Base-by-base conservation (phyloP, 2,329 filamentous ascomycete species). In the Cercospora nicotianae region DNA sequence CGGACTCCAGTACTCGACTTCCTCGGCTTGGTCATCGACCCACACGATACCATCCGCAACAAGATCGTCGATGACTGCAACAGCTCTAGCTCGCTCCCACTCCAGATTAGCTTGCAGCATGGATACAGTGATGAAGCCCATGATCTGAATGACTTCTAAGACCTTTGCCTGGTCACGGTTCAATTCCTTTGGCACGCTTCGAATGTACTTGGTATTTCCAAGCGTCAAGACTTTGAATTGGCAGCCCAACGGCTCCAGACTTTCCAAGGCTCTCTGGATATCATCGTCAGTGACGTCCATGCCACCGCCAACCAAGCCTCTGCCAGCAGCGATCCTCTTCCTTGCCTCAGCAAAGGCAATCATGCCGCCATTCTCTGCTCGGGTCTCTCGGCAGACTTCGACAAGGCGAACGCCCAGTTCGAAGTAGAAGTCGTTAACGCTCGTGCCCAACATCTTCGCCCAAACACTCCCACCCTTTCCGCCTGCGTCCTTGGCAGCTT, bases 361-460 rank as follows among this genome's bases (percentile, higher is more conserved):
- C 75, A 99, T 83, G 0, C 95, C 95, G 6, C 95, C 95, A 78
- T 99, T 99, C 81, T 97, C 94, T 3, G 87, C 88, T 63, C 95
- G 85, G 55, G 93, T 97, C 63, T 90, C 88, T 5, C 93, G 86
- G 78, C 95, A 99, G 7, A 97, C 89, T 80, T 98, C 94, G 5
- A 99, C 95, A 0, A 98, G 91, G 60, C 92, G 87, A n/a, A 98
- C 94, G 1, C 93, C 95, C 57, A 99, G 88, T 83, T 96, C 94
- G 80, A 98, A 98, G 82, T 98, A 99, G 78, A 99, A 99, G 80
- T 99, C 95, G 78, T 97, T 96, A 73, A 99, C 94, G 75, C 90
- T 93, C 68, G 91, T 88, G 31, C 95, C 95, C 20, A 98, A 86
- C 70, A 98, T 87, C 82, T 97, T 94, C 8, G 93, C 91, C 94